These are phyloP conservation scores for Vickermania spadyakhi DNA, from an alignment of 208 protist species.

Conservation along the genomic window DNA sequence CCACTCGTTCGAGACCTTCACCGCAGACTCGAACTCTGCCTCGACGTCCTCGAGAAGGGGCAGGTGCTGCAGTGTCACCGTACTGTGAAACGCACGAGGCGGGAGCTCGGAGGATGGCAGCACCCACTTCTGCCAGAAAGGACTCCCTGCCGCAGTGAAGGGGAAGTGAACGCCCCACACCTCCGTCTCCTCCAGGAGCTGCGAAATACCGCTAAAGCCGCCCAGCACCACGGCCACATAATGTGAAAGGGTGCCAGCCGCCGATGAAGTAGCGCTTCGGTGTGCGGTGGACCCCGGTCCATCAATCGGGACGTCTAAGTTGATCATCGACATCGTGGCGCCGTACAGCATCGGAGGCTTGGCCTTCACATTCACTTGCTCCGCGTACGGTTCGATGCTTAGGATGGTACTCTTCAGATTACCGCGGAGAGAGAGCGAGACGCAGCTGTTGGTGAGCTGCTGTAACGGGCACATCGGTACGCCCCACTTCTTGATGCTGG, in stretches of 20 bases:
- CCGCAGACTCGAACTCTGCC: not conserved
- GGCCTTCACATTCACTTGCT: constrained; percentile 35
- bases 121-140: constrained; percentile 15
- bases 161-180: not conserved
- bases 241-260: constrained; percentile 8
- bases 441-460: not conserved
- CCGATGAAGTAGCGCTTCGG: not conserved
- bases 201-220: constrained; percentile 11
- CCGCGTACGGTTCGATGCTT: constrained; percentile 32
- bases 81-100: constrained; percentile 27
- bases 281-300: not conserved
- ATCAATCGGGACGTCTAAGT: not conserved
- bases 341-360: constrained; percentile 36
- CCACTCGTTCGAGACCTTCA: not conserved
- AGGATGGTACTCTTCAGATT: constrained; percentile 21
- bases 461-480: not conserved
- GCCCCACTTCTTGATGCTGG: not conserved
- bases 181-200: constrained; percentile 3
- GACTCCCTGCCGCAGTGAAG: not conserved
- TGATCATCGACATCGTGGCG: constrained; percentile 22
- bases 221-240: constrained; percentile 14
- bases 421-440: constrained; percentile 26
- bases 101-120: constrained; percentile 37
- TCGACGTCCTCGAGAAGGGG: constrained; percentile 5
- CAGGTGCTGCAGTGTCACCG: constrained; percentile 14